Evolutionary conservation across 2,329 filamentous ascomycete species (phyloP), one percentile per base, ranked within the genome.

Genomic region (Cladosporium sp.): DNA sequence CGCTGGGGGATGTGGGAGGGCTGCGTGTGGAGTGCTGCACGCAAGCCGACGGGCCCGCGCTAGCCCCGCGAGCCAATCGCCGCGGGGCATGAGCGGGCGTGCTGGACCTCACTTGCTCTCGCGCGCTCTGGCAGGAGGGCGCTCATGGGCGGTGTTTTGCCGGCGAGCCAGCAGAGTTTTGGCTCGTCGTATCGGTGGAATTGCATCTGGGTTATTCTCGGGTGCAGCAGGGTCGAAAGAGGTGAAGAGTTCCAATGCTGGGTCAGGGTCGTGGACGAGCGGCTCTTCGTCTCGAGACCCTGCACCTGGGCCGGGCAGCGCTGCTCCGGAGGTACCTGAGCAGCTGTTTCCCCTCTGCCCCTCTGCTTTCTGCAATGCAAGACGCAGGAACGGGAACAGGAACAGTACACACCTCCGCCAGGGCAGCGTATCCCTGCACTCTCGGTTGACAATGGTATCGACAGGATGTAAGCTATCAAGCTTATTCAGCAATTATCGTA

Each of bases 41-140:
- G 22, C 22, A 28, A 28, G 5, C 22, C 4, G 22, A 28, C 40
- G 16, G 16, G 11, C 13, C 35, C 35, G n/a, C 48, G 48, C 48
- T 50, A 50, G 48, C 19, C 18, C 9, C 4, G 7, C 4, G 2
- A 33, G 8, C 48, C 48, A 50, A 50, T 50, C 40, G 35, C 9
- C 4, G 16, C 3, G 16, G 3, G 18, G 3, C 6, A 19, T 28
- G 19, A 7, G 2, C 4, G 11, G 11, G 33, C 48, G 46, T 49
- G 40, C 38, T 49, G 22, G 48, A 50, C 48, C 16, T 50, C 48
- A 50, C 40, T 35, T 50, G 31, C 18, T 50, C 1, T 50, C 9
- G 40, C 32, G 5, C 22, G 22, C 22, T 16, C 35, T 14, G 28
- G 18, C 18, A 49, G 13, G 5, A 28, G 22, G 5, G 22, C 22